Evolutionary conservation across 805 yeast genomes (phyloP), one percentile per base, ranked within the genome.

Genomic region (Kluyveromyces nonfermentans): DNA sequence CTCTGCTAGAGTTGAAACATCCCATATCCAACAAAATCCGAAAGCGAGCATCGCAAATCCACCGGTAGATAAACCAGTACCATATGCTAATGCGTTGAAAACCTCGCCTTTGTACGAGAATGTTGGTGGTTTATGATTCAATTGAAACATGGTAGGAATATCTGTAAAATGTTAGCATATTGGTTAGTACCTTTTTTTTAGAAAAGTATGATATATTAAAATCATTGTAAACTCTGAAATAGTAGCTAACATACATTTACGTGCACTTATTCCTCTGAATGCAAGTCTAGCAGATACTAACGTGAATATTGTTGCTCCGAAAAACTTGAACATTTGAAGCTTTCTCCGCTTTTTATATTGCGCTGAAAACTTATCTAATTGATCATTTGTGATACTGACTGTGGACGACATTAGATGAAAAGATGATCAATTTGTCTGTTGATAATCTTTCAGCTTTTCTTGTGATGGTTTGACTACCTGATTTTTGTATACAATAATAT

Each of bases 101-200:
- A 96, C 96, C 60, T 88, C 96, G 43, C 78, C 75, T 48, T 85
- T 78, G 58, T 85, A 80, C 25, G 84, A 81, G 56, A 81, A 83
- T n/a, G 78, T 71, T 5, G 96, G 96, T 2, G 94, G 94, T 45
- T 77, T 74, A 55, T 87, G 90, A 63, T 88, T 88, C 10, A 89
- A 86, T 54, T 85, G 88, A 63, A 85, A 89, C 54, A 80, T 70
- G 35, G 73, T 73, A 7, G 96, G 96, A 5, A 78, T 63, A 53
- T 78, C 75, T 67, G 41, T 8, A 15, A 7, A 30, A 20, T 9
- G n/a, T n/a, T n/a, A n/a, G n/a, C n/a, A n/a, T n/a, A n/a, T n/a
- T n/a, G n/a, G n/a, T n/a, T n/a, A n/a, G n/a, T n/a, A n/a, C n/a
- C n/a, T n/a, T n/a, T n/a, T n/a, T n/a, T n/a, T n/a, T n/a, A n/a